Percentiles rank a stretch among this genome's conserved stretches.
phyloP scores from a whole-genome alignment of 495 filamentous ascomycete species.

The Hypoxylon fragiforme region DNA sequence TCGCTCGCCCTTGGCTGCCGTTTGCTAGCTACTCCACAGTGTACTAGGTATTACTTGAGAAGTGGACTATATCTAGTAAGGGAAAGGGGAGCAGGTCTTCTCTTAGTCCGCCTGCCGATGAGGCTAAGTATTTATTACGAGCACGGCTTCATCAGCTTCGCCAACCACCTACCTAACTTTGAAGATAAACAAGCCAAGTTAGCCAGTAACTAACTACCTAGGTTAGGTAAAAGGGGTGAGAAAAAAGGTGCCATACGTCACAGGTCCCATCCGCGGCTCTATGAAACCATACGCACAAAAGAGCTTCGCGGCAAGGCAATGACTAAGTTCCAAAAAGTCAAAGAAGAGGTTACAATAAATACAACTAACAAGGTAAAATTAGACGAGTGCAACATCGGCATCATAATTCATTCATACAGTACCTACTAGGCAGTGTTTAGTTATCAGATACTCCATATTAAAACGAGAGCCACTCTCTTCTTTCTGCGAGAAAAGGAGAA shows the following conservation, averaged over 20 bases:
- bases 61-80: too few relatives aligned
- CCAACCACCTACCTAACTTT: constrained; percentile 29
- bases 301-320: constrained; percentile 11
- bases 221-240: not conserved
- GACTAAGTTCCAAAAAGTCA: too few relatives aligned
- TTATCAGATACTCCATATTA: too few relatives aligned
- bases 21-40: constrained; percentile 7
- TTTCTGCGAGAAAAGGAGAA: constrained; percentile 8
- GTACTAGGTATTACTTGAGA: too few relatives aligned
- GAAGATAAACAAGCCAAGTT: not conserved
- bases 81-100: constrained; percentile 4
- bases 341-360: too few relatives aligned
- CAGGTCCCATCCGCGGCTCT: too few relatives aligned
- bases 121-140: constrained; percentile 28
- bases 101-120: constrained; percentile 21
- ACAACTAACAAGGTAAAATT: constrained; percentile 14
- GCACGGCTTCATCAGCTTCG: constrained; percentile 5
- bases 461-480: constrained; percentile 5
- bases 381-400: constrained; percentile 33
- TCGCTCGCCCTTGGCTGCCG: constrained; percentile 24
- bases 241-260: not conserved
- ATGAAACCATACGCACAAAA: constrained; percentile 25
- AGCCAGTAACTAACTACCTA: too few relatives aligned
- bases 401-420: not conserved
- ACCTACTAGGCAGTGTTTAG: not conserved